Evolutionary conservation across 1,284 basidiomycete genomes (phyloP), one percentile per base, ranked within the genome.

Genomic region (Rhodotorula sp.): DNA sequence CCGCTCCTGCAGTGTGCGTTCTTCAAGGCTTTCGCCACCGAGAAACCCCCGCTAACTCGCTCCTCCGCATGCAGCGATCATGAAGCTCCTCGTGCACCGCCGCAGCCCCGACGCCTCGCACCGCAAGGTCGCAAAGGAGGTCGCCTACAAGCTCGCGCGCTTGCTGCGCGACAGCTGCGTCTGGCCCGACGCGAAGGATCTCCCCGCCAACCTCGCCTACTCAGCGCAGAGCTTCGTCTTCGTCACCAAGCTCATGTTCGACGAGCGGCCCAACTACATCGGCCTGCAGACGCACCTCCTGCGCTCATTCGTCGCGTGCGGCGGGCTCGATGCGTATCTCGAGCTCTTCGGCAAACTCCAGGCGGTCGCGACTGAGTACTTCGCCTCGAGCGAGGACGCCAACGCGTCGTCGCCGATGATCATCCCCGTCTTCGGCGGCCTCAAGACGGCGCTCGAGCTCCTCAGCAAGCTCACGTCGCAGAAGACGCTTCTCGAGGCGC

Each of bases 1-100:
- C 90, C 92, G 9, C 91, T 98, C 81, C 94, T 97, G 83, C 91
- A 92, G 86, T 89, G 94, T 94, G 81, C 71, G 84, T 81, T 32
- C 34, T 56, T 27, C 32, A 8, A 7, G 66, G 9, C 32, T 60
- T n/a, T 15, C 46, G 10, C 15, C 48, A n/a, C 64, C 22, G 13
- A 17, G 12, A 66, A 39, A 12, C 27, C n/a, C n/a, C 55, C n/a
- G n/a, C 48, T 70, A 39, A 73, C 54, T 44, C 51, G 60, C 70
- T 61, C 36, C 39, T 15, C 29, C 29, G 7, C 12, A n/a, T n/a
- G 7, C 66, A 73, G 71, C 71, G 27, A 88, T 94, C 71, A 90
- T 94, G 72, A 91, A 93, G 80, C 85, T 97, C 80, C 90, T 97
- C 80, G 81, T 83, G 21, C 88, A 92, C 79, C 90, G 89, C 37